Conservation (phyloP, 306 rosid genomes). For the Vigna nakashimae region DNA sequence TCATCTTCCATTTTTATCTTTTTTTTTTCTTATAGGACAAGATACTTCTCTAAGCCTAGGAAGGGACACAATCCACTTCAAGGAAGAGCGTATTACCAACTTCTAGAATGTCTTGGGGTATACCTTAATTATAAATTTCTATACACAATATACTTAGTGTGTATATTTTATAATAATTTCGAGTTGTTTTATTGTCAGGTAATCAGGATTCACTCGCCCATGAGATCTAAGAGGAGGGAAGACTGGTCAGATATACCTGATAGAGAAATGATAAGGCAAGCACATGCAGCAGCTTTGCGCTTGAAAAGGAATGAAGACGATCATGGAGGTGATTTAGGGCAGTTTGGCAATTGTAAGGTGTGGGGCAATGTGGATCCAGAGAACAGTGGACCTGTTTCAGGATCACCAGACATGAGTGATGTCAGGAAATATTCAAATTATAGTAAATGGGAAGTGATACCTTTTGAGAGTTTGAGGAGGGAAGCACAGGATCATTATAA, state of each 20-base stretch:
- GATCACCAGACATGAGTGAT: conserved; percentile 89
- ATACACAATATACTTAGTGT: neutral
- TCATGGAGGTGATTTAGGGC: conserved; percentile 67
- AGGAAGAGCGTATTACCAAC: conserved; percentile 99
- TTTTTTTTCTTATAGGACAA: conserved; percentile 67
- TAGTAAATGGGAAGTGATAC: conserved; percentile 90
- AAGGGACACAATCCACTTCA: conserved; percentile 99
- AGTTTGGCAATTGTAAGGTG: conserved; percentile 93
- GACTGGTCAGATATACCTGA: conserved; percentile 94
- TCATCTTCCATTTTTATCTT: conserved; percentile 19
- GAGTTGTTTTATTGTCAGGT: conserved; percentile 62
- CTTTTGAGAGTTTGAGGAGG: conserved; percentile 75
- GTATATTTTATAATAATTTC: conserved; percentile 22
- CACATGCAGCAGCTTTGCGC: conserved; percentile 82
- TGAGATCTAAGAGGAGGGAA: conserved; percentile 88
- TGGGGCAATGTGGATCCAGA: conserved; percentile 78
- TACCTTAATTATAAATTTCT: conserved; percentile 33
- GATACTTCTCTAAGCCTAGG: conserved; percentile 93
- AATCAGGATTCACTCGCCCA: conserved; percentile 93
- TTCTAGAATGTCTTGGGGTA: conserved; percentile 99
- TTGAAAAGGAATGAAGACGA: conserved; percentile 60
- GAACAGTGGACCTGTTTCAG: conserved; percentile 76
- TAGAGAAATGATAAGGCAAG: conserved; percentile 62
- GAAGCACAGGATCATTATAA: conserved; percentile 75
- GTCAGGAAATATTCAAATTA: conserved; percentile 75